Base-by-base conservation (phyloP, 805 yeast species). In the Pichia manshurica region DNA sequence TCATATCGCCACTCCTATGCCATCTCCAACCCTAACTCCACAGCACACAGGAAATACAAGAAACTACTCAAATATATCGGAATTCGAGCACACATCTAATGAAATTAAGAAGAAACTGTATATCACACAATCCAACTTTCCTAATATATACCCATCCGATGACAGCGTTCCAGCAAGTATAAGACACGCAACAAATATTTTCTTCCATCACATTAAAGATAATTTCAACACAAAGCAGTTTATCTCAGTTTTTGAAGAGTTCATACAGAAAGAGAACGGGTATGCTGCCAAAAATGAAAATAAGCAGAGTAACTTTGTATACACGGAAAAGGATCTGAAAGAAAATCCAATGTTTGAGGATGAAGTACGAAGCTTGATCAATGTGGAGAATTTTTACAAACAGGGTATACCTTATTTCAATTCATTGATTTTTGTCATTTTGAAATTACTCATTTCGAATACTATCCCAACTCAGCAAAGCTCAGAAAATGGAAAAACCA, bases 1-100 rank as follows among this genome's bases (percentile, higher is more conserved):
- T 5, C 90, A 85, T 61, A 74, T 88, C 10, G 90, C 96, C 0
- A 87, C 96, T 0, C 96, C 96, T 0, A 85, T 84, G 1, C 93
- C 96, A 3, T 86, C 95, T 0, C 96, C 96, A 0, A 82, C 85
- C 0, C 60, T 73, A 16, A 71, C 79, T 2, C 84, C 86, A 1
- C 67, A 53, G 35, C 66, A 61, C 37, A 63, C 69, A 0, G 67
- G 68, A 2, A 52, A 49, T 10, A 56, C 59, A n/a, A 45, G 55
- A 32, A 56, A 50, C 40, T 55, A 49, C 41, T 57, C 64, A 3
- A 58, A 57, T 34, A 54, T 58, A 4, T 55, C 63, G 3, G 66
- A 64, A 42, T 52, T 57, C 16, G 67, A 61, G n/a, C 62, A 58
- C 44, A 44, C 56, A 2, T 60, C 61, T 37, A 61, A 61, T n/a